These are phyloP conservation scores for Halophytophthora batemanensis DNA, from an alignment of 352 stramenopile genomes.

Conservation along the genomic window DNA sequence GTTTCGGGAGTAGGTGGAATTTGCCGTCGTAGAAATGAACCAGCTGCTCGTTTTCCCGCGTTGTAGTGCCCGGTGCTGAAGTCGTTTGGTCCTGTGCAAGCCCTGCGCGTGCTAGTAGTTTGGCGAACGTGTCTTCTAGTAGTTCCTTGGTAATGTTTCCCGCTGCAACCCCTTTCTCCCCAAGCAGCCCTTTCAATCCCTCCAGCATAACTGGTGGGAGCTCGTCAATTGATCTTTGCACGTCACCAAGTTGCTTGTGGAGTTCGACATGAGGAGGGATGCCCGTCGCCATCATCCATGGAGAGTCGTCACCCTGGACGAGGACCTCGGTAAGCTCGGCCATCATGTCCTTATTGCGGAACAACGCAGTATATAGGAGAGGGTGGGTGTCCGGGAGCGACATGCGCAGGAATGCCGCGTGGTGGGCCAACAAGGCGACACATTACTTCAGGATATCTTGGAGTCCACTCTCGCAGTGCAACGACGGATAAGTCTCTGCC, in stretches of 20 bases:
- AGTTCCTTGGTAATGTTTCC: slow-evolving; percentile 7
- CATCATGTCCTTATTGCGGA: no score
- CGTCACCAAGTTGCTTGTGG: slow-evolving; percentile 3
- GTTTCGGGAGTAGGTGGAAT: slow-evolving; percentile 10
- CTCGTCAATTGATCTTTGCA: slow-evolving; percentile 10
- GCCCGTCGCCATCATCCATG: no score
- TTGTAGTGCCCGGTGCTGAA: background rate
- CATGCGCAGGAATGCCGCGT: slow-evolving; percentile 1
- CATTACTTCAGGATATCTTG: slow-evolving; percentile 8
- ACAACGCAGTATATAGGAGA: no score
- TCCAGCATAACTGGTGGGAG: slow-evolving; percentile 6
- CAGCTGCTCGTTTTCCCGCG: no score
- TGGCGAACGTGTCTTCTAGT: slow-evolving; percentile 3
- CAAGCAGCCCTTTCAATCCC: slow-evolving; percentile 1
- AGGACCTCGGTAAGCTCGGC: no score
- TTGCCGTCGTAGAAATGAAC: slow-evolving; percentile 11
- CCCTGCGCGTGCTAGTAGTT: background rate
- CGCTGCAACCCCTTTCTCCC: slow-evolving; percentile 5
- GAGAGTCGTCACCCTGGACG: no score
- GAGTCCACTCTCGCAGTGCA: no score
- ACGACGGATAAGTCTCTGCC: no score
- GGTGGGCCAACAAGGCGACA: slow-evolving; percentile 2
- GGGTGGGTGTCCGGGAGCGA: no score
- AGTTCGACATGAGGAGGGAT: slow-evolving; percentile 10
- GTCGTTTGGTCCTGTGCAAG: background rate